phyloP scores from a whole-genome alignment of 2,329 filamentous ascomycete species.

The Juglanconis juglandina region DNA sequence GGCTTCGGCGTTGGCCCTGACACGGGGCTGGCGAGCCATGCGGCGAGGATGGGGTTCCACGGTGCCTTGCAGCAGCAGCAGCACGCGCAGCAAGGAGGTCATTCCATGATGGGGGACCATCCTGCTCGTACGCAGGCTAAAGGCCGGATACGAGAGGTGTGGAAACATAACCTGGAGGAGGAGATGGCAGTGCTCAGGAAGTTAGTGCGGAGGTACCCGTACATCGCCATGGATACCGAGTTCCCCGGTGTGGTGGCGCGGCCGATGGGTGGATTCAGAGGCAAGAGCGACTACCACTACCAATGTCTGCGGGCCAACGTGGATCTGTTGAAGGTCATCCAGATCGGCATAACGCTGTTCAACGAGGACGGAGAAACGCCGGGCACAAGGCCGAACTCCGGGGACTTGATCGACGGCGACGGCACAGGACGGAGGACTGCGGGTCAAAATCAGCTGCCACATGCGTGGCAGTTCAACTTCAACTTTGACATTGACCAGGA shows the following conservation, averaged over 20 bases:
- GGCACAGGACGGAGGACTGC: slow-evolving; percentile 37
- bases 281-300: slow-evolving; percentile 97
- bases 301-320: slow-evolving; percentile 97
- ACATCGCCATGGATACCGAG: slow-evolving; percentile 98
- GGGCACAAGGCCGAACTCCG: slow-evolving; percentile 60
- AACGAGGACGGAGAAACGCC: slow-evolving; percentile 85
- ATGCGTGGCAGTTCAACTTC: slow-evolving; percentile 99
- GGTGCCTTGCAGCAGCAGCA: slow-evolving; percentile 56
- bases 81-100: slow-evolving; percentile 34
- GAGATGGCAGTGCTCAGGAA: slow-evolving; percentile 84
- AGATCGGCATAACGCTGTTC: slow-evolving; percentile 92
- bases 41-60: slow-evolving; percentile 84
- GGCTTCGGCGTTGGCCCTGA: slow-evolving; percentile 57
- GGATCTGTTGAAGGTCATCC: slow-evolving; percentile 94
- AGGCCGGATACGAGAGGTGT: slow-evolving; percentile 89
- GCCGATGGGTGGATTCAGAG: slow-evolving; percentile 90
- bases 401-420: slow-evolving; percentile 39
- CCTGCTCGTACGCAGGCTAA: slow-evolving; percentile 59
- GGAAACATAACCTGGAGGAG: slow-evolving; percentile 85
- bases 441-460: slow-evolving; percentile 60
- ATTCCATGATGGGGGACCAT: slow-evolving; percentile 45
- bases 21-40: slow-evolving; percentile 79
- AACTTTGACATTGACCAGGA: slow-evolving; percentile 90
- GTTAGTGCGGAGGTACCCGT: slow-evolving; percentile 85
- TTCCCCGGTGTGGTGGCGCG: slow-evolving; percentile 97